Conservation (phyloP, 495 filamentous ascomycete genomes). For the Penicillium salamii region DNA sequence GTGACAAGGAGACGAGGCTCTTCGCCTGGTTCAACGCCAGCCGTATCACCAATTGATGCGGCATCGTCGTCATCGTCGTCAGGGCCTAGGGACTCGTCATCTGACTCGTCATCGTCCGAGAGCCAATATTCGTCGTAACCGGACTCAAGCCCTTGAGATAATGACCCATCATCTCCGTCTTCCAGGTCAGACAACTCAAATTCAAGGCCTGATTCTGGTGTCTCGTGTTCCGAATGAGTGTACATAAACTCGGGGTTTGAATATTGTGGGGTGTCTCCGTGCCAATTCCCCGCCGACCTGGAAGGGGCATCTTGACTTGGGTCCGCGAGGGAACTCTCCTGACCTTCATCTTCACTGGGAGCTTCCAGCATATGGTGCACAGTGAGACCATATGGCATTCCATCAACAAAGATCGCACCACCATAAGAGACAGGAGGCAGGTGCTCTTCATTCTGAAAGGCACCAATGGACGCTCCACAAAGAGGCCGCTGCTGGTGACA, state of each 20-base stretch:
- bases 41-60: conserved; percentile 74
- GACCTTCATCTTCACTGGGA: conserved; percentile 59
- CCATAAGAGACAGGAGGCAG: conserved; percentile 88
- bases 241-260: conserved; percentile 28
- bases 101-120: conserved; percentile 47
- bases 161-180: conserved; percentile 36
- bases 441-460: conserved; percentile 78
- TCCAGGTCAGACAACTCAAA: conserved; percentile 51
- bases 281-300: conserved; percentile 37
- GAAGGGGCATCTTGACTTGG: conserved; percentile 28
- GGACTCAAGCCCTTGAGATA: conserved; percentile 27
- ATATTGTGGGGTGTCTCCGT: conserved; percentile 13
- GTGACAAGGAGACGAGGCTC: conserved; percentile 72
- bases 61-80: conserved; percentile 57
- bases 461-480: conserved; percentile 90
- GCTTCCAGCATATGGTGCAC: conserved; percentile 95
- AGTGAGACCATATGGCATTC: conserved; percentile 82
- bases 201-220: conserved; percentile 35
- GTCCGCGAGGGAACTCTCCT: conserved; percentile 46
- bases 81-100: conserved; percentile 40
- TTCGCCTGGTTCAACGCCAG: conserved; percentile 73
- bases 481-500: conserved; percentile 70
- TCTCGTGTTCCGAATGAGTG: conserved; percentile 31
- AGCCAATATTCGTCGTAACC: conserved; percentile 39
- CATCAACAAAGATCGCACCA: conserved; percentile 80